Percentiles rank a stretch among this genome's conserved stretches.
Conservation (phyloP, 208 protist genomes). For the Angomonas deanei region DNA sequence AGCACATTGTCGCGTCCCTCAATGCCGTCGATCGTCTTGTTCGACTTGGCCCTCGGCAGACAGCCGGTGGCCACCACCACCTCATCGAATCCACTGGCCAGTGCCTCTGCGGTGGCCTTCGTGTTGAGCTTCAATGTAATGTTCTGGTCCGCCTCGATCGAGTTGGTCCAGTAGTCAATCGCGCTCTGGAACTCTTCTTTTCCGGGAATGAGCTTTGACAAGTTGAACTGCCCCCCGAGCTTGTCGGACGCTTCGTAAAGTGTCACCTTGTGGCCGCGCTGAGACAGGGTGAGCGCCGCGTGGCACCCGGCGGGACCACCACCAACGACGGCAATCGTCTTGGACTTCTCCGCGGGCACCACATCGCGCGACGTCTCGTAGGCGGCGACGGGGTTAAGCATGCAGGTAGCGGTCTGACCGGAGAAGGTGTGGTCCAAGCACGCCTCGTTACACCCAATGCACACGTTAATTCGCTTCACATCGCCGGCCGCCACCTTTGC, state of each 20-base stretch:
- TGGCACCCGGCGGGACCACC: slow-evolving; percentile 65
- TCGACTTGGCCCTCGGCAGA: slow-evolving; percentile 45
- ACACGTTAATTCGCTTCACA: slow-evolving; percentile 78
- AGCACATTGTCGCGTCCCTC: slow-evolving; percentile 64
- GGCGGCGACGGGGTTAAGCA: slow-evolving; percentile 76
- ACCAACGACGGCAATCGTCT: slow-evolving; percentile 67
- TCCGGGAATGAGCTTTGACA: slow-evolving; percentile 70
- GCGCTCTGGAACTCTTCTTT: slow-evolving; percentile 86
- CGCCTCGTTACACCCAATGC: slow-evolving; percentile 89
- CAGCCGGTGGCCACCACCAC: slow-evolving; percentile 83
- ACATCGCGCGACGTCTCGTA: slow-evolving; percentile 43
- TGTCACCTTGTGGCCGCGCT: slow-evolving; percentile 61
- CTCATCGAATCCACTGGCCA: slow-evolving; percentile 43
- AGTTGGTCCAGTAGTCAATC: slow-evolving; percentile 64
- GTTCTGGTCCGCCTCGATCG: slow-evolving; percentile 19
- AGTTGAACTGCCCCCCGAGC: slow-evolving; percentile 86
- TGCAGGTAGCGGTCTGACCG: slow-evolving; percentile 41
- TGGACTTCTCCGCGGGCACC: slow-evolving; percentile 17
- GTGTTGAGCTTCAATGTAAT: slow-evolving; percentile 24
- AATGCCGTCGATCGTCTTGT: slow-evolving; percentile 37
- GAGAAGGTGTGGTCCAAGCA: slow-evolving; percentile 82
- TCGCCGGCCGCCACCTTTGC: slow-evolving; percentile 44
- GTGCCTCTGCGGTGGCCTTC: slow-evolving; percentile 15
- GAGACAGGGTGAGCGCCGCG: slow-evolving; percentile 40
- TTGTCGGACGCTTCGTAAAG: slow-evolving; percentile 40